Conservation (phyloP, 1,284 basidiomycete species). For the Schizophyllum commune region DNA sequence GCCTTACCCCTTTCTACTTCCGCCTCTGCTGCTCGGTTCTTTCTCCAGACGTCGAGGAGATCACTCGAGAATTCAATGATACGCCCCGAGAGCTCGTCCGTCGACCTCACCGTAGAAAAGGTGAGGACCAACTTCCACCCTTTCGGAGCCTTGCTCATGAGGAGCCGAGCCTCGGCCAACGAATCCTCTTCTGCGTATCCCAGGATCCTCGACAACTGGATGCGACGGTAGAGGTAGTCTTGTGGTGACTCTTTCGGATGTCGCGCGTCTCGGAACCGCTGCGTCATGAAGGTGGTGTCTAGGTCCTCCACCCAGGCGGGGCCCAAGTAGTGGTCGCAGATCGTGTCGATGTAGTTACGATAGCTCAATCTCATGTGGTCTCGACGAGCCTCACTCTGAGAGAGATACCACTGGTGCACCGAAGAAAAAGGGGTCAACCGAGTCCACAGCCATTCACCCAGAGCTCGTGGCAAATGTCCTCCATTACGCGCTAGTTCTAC, state of each 20-base stretch:
- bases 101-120: background rate
- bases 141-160: background rate
- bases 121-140: background rate
- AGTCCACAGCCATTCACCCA: conserved; percentile 2
- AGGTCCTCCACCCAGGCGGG: conserved; percentile 1
- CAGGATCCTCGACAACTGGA: background rate
- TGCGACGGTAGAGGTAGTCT: background rate
- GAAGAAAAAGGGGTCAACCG: background rate
- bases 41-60: background rate
- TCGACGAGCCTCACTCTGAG: background rate
- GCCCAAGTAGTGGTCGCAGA: background rate
- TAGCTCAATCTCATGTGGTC: background rate
- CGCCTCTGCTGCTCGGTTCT: background rate
- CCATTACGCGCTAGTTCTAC: background rate
- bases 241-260: too few relatives aligned
- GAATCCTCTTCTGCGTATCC: background rate
- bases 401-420: conserved; percentile 3
- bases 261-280: conserved; percentile 6
- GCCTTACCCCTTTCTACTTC: too few relatives aligned
- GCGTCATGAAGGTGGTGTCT: background rate
- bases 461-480: background rate
- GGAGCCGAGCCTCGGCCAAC: background rate
- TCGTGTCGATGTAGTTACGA: background rate
- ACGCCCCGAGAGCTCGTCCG: background rate
- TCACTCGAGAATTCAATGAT: background rate